These are phyloP conservation scores for Candida easanensis DNA, from an alignment of 805 yeast species.

Conservation along the genomic window DNA sequence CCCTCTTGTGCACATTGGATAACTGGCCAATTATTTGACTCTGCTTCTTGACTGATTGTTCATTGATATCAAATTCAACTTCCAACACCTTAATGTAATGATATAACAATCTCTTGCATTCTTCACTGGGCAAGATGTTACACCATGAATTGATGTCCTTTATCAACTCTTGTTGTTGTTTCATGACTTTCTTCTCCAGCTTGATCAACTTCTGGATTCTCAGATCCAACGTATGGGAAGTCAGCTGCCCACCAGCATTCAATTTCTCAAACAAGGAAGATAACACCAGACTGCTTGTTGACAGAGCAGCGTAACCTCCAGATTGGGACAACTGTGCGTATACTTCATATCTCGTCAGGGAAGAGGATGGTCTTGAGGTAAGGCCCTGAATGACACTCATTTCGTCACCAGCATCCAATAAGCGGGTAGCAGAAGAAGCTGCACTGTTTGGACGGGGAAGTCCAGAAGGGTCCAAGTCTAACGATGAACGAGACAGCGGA, in stretches of 20 bases:
- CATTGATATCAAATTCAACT: constrained; percentile 35
- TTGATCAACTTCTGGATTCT: constrained; percentile 37
- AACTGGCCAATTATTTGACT: constrained; percentile 43
- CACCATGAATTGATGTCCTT: constrained; percentile 44
- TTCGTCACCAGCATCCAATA: constrained; percentile 16
- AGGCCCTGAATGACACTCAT: constrained; percentile 11
- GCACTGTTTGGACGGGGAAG: constrained; percentile 2
- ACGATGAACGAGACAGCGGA: constrained; percentile 6
- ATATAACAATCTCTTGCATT: constrained; percentile 37
- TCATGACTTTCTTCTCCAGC: constrained; percentile 36
- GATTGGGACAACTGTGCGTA: constrained; percentile 13
- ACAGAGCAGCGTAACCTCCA: constrained; percentile 4
- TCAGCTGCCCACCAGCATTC: constrained; percentile 19
- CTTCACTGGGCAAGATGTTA: constrained; percentile 35
- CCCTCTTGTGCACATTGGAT: constrained; percentile 47
- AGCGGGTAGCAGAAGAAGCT: constrained; percentile 6
- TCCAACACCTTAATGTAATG: constrained; percentile 40
- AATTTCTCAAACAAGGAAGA: constrained; percentile 27
- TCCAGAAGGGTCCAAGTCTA: constrained; percentile 7
- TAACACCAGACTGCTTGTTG: constrained; percentile 18
- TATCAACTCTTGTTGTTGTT: constrained; percentile 36
- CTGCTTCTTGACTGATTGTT: constrained; percentile 39
- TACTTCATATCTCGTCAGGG: constrained; percentile 11
- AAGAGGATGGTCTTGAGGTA: constrained; percentile 20
- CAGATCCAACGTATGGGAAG: constrained; percentile 31